Conservation (phyloP, 164 flowering plant species). For the Vitis rupestris region DNA sequence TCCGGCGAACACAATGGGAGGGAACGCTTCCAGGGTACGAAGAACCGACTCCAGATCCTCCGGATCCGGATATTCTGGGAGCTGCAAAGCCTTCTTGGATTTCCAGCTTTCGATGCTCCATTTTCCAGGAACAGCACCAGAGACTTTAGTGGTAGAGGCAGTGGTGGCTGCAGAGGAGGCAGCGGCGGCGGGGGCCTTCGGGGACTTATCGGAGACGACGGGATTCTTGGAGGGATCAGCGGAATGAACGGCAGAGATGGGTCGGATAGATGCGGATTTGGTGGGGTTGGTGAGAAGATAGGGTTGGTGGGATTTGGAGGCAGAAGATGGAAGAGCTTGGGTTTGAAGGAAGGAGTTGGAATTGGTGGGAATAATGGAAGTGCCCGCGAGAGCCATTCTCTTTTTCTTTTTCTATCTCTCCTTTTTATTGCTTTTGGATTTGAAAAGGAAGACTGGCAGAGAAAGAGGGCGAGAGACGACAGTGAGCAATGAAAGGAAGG, state of each 20-base stretch:
- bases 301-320: slow-evolving; percentile 14
- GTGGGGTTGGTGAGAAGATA: slow-evolving; percentile 17
- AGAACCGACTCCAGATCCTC: slow-evolving; percentile 64
- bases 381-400: slow-evolving; percentile 30
- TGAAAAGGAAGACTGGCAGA: background rate
- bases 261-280: slow-evolving; percentile 23
- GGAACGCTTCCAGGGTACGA: slow-evolving; percentile 64
- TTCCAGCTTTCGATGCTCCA: slow-evolving; percentile 84
- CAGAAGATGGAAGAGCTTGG: slow-evolving; percentile 9
- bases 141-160: background rate
- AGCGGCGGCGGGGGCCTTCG: slow-evolving; percentile 15
- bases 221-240: slow-evolving; percentile 48
- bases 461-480: background rate
- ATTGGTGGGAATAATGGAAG: slow-evolving; percentile 26
- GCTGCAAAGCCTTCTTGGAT: slow-evolving; percentile 71
- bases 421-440: no score
- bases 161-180: slow-evolving; percentile 10
- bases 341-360: slow-evolving; percentile 17
- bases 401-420: background rate
- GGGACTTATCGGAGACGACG: slow-evolving; percentile 16
- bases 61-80: slow-evolving; percentile 79
- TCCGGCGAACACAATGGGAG: slow-evolving; percentile 90
- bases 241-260: slow-evolving; percentile 62
- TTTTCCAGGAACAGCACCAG: slow-evolving; percentile 19
- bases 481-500: no score